Evolutionary conservation across 1,284 basidiomycete genomes (phyloP), one percentile per base, ranked within the genome.

Genomic region (Ceratobasidium sp.): DNA sequence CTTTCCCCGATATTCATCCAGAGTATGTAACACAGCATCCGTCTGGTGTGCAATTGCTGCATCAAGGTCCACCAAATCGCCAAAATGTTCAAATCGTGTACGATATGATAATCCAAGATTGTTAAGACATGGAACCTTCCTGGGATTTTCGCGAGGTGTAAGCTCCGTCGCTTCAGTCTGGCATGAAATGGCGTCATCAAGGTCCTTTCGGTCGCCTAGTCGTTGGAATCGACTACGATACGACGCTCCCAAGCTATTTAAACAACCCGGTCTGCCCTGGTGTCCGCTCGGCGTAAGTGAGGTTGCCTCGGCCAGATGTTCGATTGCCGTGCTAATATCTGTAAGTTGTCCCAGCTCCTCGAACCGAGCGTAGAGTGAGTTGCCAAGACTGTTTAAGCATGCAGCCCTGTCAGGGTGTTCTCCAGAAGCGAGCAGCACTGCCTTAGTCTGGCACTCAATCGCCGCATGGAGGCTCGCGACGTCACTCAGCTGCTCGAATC

Each of bases 311-410:
- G 15, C 15, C 23, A 44, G 3, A 13, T 66, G n/a, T 9, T 66
- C 64, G 26, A 66, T 66, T 46, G 64, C 10, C 26, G n/a, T 66
- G 42, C 46, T 40, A 26, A 46, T 46, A 28, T 62, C 59, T 23
- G 59, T 42, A 20, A 40, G 33, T 15, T 65, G 6, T 15, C 40
- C 40, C 3, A 42, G 42, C 4, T 40, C 12, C 33, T 12, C 33
- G 42, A 44, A 65, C 20, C 33, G 33, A 44, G 9, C 4, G 17
- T 44, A 15, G 17, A 12, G 46, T 12, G 20, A 23, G 15, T 3
- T 13, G 5, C 33, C 62, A 42, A 65, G 42, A 40, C 33, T 65
- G 42, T 40, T 4, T 12, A 65, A 23, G 9, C 28, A 12, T 12
- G 9, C 17, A 44, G 62, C 33, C 40, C 15, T 65, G 62, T 46